Conservation (phyloP, 2,329 filamentous ascomycete species). For the Acephala macrosclerotiorum region DNA sequence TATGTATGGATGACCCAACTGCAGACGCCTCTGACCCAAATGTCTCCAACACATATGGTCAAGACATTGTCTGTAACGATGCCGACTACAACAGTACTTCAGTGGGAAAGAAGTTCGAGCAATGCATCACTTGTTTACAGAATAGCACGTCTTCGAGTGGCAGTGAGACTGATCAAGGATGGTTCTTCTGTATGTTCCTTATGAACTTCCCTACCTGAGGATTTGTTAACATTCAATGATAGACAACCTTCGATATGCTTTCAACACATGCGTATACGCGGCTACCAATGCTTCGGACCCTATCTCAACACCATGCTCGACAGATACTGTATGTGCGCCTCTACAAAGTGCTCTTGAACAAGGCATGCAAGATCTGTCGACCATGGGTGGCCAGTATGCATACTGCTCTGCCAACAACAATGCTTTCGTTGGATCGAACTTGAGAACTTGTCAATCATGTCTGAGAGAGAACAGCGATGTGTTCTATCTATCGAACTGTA, state of each 20-base stretch:
- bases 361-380: slow-evolving; percentile 31
- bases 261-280: slow-evolving; percentile 39
- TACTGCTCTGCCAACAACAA: slow-evolving; percentile 39
- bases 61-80: slow-evolving; percentile 51
- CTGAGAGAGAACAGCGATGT: slow-evolving; percentile 22
- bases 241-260: slow-evolving; percentile 43
- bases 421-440: slow-evolving; percentile 33
- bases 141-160: slow-evolving; percentile 36
- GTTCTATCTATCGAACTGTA: slow-evolving; percentile 38
- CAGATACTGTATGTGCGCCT: slow-evolving; percentile 34
- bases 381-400: slow-evolving; percentile 34
- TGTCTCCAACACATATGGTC: slow-evolving; percentile 51
- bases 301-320: slow-evolving; percentile 37
- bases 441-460: slow-evolving; percentile 31
- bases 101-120: slow-evolving; percentile 38
- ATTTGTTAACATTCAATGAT: slow-evolving; percentile 11
- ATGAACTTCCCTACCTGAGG: neutral
- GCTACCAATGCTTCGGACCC: slow-evolving; percentile 36
- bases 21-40: slow-evolving; percentile 45
- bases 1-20: slow-evolving; percentile 52
- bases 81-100: slow-evolving; percentile 32
- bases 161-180: slow-evolving; percentile 39
- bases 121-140: slow-evolving; percentile 41
- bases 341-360: slow-evolving; percentile 36
- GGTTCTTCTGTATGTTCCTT: slow-evolving; percentile 41